phyloP scores from a whole-genome alignment of 148 eudicot species.

The Talinum fruticosum region DNA sequence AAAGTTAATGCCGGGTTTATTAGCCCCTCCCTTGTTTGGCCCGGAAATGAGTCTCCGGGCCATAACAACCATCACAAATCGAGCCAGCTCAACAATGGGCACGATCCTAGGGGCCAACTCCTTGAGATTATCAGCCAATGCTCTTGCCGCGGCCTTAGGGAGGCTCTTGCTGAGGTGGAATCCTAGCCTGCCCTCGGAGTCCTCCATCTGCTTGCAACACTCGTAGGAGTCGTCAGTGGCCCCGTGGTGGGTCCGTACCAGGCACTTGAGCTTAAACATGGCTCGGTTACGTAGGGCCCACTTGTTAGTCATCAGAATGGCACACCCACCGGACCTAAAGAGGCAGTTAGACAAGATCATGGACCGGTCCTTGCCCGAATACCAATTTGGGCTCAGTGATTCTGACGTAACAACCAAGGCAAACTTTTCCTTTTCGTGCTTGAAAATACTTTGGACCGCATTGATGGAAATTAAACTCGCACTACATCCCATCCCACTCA shows the following conservation, averaged over 20 bases:
- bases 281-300: slow-evolving; percentile 31
- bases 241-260: slow-evolving; percentile 75
- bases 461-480: slow-evolving; percentile 69
- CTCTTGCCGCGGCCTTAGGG: slow-evolving; percentile 55
- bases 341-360: slow-evolving; percentile 74
- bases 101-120: slow-evolving; percentile 53
- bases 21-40: not conserved
- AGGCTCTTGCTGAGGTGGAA: slow-evolving; percentile 63
- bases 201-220: slow-evolving; percentile 67
- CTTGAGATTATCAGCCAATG: slow-evolving; percentile 53
- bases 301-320: slow-evolving; percentile 59
- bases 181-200: slow-evolving; percentile 51
- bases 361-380: slow-evolving; percentile 67
- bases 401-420: slow-evolving; percentile 79
- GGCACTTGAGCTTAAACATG: slow-evolving; percentile 54
- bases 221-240: slow-evolving; percentile 53
- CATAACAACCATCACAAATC: slow-evolving; percentile 28
- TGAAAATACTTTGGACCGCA: slow-evolving; percentile 46
- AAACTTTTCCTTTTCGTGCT: slow-evolving; percentile 23
- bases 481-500: slow-evolving; percentile 92
- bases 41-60: slow-evolving; percentile 2
- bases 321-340: slow-evolving; percentile 74
- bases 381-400: slow-evolving; percentile 74
- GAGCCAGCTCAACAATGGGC: slow-evolving; percentile 44
- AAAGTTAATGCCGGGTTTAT: slow-evolving; percentile 35